A percentile compares a stretch with the other conserved stretches of the same genome.
phyloP scores from a whole-genome alignment of 2,329 filamentous ascomycete species.

The Aspergillus pseudotamarii region DNA sequence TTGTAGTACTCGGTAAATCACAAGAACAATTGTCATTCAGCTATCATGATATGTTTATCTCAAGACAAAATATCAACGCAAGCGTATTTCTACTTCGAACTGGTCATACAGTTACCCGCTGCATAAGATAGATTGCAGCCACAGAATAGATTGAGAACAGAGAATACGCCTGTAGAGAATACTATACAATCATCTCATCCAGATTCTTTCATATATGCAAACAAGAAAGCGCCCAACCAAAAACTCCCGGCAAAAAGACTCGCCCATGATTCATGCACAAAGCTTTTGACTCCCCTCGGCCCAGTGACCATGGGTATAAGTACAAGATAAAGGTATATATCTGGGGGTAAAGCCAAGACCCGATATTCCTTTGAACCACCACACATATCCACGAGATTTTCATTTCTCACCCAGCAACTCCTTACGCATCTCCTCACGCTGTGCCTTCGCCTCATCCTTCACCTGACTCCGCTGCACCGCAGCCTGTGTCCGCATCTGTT shows the following conservation, averaged over 20 bases:
- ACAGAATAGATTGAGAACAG: too few species aligned
- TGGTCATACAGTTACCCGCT: too few species aligned
- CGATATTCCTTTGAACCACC: neutral
- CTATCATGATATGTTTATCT: neutral
- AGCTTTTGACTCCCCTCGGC: neutral
- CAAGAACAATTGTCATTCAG: neutral
- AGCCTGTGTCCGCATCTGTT: conserved; percentile 29
- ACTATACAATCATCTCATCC: conserved; percentile 1
- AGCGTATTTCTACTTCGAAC: too few species aligned
- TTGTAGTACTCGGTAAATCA: neutral
- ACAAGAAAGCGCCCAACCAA: neutral
- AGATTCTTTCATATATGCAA: neutral
- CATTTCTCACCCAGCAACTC: conserved; percentile 41
- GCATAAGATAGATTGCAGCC: too few species aligned
- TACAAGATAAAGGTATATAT: conserved; percentile 10
- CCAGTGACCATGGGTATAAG: conserved; percentile 7
- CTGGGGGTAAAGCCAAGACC: neutral
- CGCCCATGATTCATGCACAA: neutral
- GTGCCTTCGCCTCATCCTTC: conserved; percentile 37
- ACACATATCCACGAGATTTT: neutral
- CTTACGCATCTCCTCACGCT: conserved; percentile 44
- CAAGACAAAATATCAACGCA: too few species aligned
- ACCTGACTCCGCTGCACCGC: conserved; percentile 27
- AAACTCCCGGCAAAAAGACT: neutral
- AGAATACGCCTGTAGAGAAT: neutral